A percentile compares a stretch with the other conserved stretches of the same genome.
Evolutionary conservation across 768 basidiomycete species (phyloP).

Genomic region (Filobasidium wieringae): DNA sequence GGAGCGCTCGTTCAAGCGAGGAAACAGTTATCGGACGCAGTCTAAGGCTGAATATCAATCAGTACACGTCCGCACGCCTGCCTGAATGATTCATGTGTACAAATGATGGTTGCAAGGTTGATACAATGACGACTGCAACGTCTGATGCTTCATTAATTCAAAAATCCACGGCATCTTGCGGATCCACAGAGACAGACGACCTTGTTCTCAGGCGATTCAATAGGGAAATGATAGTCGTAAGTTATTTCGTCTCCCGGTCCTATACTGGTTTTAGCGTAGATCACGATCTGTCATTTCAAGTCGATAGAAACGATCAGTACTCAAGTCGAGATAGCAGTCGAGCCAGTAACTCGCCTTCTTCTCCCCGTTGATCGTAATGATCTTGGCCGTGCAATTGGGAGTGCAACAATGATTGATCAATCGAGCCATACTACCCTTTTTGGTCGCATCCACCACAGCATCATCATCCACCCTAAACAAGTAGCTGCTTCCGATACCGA

Average conservation of each 20-base stretch:
- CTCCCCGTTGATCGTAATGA: conserved; percentile 45
- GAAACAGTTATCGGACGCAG: too few species aligned
- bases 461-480: conserved; percentile 97
- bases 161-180: conserved; percentile 74
- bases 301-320: background rate
- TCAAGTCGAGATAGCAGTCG: background rate
- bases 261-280: conserved; percentile 93
- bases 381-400: conserved; percentile 51
- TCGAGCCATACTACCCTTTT: conserved; percentile 96
- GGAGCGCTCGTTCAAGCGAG: too few species aligned
- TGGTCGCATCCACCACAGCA: conserved; percentile 94
- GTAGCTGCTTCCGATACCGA: conserved; percentile 96
- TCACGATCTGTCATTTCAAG: conserved; percentile 60
- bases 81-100: too few species aligned
- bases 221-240: conserved; percentile 98
- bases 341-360: conserved; percentile 33
- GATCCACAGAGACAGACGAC: conserved; percentile 87
- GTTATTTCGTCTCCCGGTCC: conserved; percentile 96
- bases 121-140: background rate
- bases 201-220: conserved; percentile 77
- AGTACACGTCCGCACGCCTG: too few species aligned
- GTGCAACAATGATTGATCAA: conserved; percentile 98
- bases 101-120: background rate
- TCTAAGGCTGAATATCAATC: too few species aligned
- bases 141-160: conserved; percentile 57